Base-by-base conservation (phyloP, 2,329 filamentous ascomycete species). In the Epicoccum sorghinum region DNA sequence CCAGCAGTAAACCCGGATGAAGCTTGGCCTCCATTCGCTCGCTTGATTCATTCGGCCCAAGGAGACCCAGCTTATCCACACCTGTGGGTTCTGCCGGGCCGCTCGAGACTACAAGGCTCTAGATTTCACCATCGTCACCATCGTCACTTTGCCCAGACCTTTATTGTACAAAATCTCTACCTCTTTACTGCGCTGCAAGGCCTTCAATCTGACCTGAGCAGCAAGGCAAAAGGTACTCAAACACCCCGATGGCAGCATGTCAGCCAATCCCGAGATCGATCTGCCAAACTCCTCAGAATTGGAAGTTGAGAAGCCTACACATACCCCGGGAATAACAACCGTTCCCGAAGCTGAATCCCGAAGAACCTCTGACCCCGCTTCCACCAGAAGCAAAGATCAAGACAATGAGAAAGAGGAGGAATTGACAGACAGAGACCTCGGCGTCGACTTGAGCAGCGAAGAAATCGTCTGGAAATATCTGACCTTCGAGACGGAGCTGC, bases 401-500 rank as follows among this genome's bases (percentile, higher is more conserved):
- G 57, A 64, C 33, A 62, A 61, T 35, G 57, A 61, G 12, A 58
- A 60, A 7, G 51, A 46, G 24, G 55, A 59, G 8, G 52, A 59
- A 44, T 4, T 40, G 33, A 39, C 22, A 4, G 47, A 52, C 29
- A 40, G 23, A 7, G 43, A 51, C 7, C 13, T 13, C 33, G 24
- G 30, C 22, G 32, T 40, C 7, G n/a, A 32, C 24, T n/a, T 14
- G 12, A 49, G 38, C 38, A 60, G 55, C 4, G 59, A 51, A 24
- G 70, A 71, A n/a, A 77, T 88, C 50, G 74, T 80, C 13, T 83
- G 83, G 69, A 79, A 81, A 14, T 88, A 88, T 65, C 74, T 89
- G 46, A 85, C 82, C 1, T 86, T 88, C 66, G 81, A 86, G 44
- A 88, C 85, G 1, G 72, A 78, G 12, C 68, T 89, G 1, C 85